Evolutionary conservation across 371 early-diverging fungal species (phyloP), one percentile per base, ranked within the genome.

Genomic region (Mucor circinelloides): DNA sequence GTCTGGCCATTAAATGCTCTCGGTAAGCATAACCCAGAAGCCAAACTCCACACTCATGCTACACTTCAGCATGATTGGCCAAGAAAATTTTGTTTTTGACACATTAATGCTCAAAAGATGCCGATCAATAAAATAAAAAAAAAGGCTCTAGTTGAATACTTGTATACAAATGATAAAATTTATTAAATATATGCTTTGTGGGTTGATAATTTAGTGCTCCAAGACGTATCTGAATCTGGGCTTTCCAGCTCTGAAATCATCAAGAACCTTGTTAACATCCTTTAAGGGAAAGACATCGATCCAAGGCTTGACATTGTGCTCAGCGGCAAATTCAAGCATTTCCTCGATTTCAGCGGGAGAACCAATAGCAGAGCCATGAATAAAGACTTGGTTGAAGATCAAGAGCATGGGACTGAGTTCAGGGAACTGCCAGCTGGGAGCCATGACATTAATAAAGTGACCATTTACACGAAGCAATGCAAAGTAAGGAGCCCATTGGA

Each of bases 361-460:
- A 60, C 92, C 93, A 67, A 91, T 89, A 50, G 85, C 52, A 27
- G 91, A 89, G 0, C 91, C 91, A 2, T 71, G 75, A 28, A 93
- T 69, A 0, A 72, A 62, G 6, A 85, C 69, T 58, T 85, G 75
- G 32, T 74, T 77, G 0, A n/a, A 0, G 0, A 60, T 23, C 17
- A 73, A 28, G 1, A 6, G 1, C 0, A 62, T 10, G 15, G 58
- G 19, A 19, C n/a, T 19, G 17, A 71, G 38, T 1, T 15, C 34
- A n/a, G 70, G 65, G 50, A 70, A 66, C 0, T 54, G n/a, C 70
- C 62, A 66, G 1, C 89, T 86, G 6, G 93, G 92, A n/a, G 87
- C 15, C 8, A 82, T 89, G 61, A 93, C 77, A 48, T 91, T 68
- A 38, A 63, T 81, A 19, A 89, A 73, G 52, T 77, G 76, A 59